Percentiles rank a stretch among this genome's conserved stretches.
These are phyloP conservation scores for Chlorophyllum brunneum DNA, from an alignment of 768 basidiomycete species.

Conservation along the genomic window DNA sequence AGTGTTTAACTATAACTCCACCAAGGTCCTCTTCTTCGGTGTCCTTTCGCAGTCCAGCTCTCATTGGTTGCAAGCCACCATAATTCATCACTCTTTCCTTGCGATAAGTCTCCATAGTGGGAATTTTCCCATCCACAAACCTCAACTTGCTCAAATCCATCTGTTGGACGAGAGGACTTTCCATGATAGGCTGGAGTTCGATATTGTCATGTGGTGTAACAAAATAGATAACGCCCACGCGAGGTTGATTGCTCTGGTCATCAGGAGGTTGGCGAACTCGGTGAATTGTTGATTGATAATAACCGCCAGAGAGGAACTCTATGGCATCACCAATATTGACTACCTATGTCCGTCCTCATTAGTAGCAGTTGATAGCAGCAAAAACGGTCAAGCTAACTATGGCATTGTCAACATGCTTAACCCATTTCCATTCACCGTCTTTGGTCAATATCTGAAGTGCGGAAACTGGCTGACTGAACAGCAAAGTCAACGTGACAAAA, in stretches of 20 bases:
- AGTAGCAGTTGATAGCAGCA: neutral
- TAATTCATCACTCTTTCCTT: neutral
- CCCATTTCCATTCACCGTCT: neutral
- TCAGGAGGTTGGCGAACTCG: neutral
- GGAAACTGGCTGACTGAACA: neutral
- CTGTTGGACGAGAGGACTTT: neutral
- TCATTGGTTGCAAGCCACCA: neutral
- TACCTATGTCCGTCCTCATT: neutral
- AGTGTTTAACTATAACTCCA: conserved; percentile 2
- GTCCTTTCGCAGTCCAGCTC: neutral
- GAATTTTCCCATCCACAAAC: neutral
- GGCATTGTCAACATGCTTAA: conserved; percentile 1
- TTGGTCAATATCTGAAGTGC: neutral
- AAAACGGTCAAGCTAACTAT: neutral
- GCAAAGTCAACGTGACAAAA: neutral
- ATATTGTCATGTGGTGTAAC: neutral
- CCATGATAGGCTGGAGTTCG: neutral
- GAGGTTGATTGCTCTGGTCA: neutral
- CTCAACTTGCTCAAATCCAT: conserved; percentile 1
- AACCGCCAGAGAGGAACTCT: conserved; percentile 43
- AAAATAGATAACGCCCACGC: neutral
- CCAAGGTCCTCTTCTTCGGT: conserved; percentile 1
- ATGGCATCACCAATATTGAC: conserved; percentile 41
- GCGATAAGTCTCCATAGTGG: conserved; percentile 1
- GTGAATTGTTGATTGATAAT: conserved; percentile 43